phyloP scores from a whole-genome alignment of 176 grass and related monocot species.

The Poa pratensis region DNA sequence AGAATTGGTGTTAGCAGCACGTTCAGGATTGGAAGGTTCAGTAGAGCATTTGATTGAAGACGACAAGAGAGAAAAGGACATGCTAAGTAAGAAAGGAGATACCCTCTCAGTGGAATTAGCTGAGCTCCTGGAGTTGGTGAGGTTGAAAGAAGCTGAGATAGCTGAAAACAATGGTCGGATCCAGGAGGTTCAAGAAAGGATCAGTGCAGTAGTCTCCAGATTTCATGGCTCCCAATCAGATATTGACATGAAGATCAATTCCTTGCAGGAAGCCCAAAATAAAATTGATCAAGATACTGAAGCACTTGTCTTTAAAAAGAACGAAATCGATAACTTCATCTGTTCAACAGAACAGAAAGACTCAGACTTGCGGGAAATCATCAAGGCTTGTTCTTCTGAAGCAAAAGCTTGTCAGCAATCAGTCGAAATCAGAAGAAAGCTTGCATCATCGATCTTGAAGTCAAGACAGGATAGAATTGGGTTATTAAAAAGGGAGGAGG shows the following conservation, averaged over 20 bases:
- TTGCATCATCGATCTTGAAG: constrained; percentile 77
- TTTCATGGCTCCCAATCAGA: constrained; percentile 71
- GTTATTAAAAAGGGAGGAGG: constrained; percentile 79
- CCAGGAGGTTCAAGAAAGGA: constrained; percentile 77
- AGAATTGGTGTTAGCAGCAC: constrained; percentile 74
- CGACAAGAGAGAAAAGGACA: constrained; percentile 74
- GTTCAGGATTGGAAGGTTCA: constrained; percentile 65
- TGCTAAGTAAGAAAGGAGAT: constrained; percentile 63
- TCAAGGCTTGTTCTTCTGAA: constrained; percentile 68
- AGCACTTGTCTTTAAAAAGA: constrained; percentile 61
- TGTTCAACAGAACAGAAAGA: constrained; percentile 65
- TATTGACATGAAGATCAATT: constrained; percentile 71
- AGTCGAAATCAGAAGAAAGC: constrained; percentile 60
- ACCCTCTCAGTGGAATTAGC: constrained; percentile 70
- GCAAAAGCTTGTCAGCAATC: constrained; percentile 68
- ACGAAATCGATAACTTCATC: constrained; percentile 66
- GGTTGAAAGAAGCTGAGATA: constrained; percentile 88
- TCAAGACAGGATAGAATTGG: constrained; percentile 73
- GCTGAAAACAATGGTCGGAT: constrained; percentile 80
- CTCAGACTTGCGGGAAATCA: constrained; percentile 57
- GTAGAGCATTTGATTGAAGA: constrained; percentile 81
- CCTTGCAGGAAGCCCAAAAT: constrained; percentile 57
- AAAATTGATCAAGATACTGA: constrained; percentile 68
- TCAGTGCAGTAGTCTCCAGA: constrained; percentile 57
- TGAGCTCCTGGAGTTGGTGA: constrained; percentile 77